These are phyloP conservation scores for Starmera stellimalicola DNA, from an alignment of 1,139 yeast species.

Conservation along the genomic window DNA sequence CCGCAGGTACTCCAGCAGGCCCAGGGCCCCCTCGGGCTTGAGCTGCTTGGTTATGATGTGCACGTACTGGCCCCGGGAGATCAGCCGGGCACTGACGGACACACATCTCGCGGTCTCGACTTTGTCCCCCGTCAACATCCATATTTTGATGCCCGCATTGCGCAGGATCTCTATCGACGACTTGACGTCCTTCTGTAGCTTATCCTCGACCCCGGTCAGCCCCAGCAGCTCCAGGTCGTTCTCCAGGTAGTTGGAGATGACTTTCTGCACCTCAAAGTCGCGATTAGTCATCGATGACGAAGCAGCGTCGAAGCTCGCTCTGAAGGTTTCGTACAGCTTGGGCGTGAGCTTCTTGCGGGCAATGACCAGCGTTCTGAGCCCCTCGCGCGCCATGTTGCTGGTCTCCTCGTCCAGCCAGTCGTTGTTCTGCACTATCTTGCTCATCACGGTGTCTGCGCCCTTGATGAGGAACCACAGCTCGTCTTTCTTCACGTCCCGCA, in stretches of 20 bases:
- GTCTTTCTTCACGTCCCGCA: slow-evolving; percentile 47
- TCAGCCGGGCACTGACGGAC: slow-evolving; percentile 85
- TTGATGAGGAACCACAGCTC: slow-evolving; percentile 82
- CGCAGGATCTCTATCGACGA: slow-evolving; percentile 84
- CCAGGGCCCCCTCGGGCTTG: slow-evolving; percentile 57
- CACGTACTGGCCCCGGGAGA: slow-evolving; percentile 87
- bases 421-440: slow-evolving; percentile 68
- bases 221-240: slow-evolving; percentile 81
- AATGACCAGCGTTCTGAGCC: slow-evolving; percentile 86
- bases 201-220: slow-evolving; percentile 95
- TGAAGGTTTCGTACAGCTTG: slow-evolving; percentile 53
- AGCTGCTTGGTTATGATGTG: slow-evolving; percentile 69
- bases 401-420: slow-evolving; percentile 99
- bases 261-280: slow-evolving; percentile 62
- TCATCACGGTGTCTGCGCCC: slow-evolving; percentile 97
- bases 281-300: slow-evolving; percentile 71
- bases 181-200: slow-evolving; percentile 83
- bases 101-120: slow-evolving; percentile 98
- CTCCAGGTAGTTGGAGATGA: slow-evolving; percentile 64
- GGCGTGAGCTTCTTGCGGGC: slow-evolving; percentile 64
- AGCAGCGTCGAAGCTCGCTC: slow-evolving; percentile 58
- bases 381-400: slow-evolving; percentile 97
- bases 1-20: slow-evolving; percentile 61
- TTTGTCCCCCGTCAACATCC: slow-evolving; percentile 99
- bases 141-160: slow-evolving; percentile 93